Percentiles rank a stretch among this genome's conserved stretches.
Conservation (phyloP, 345 rosid species). For the Populus pruinosa region DNA sequence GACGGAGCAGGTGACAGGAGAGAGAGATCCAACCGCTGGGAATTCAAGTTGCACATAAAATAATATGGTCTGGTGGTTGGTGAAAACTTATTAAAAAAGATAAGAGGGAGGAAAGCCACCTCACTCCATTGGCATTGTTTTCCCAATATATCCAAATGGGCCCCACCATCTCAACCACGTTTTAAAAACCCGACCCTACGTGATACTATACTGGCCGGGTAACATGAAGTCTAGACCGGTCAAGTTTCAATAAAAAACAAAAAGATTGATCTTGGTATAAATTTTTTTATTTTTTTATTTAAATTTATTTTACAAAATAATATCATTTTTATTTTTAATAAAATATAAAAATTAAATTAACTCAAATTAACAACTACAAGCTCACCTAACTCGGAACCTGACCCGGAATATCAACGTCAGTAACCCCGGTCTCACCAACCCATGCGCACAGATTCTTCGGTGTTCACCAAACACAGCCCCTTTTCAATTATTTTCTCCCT, state of each 20-base stretch:
- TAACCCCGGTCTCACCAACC: slow-evolving; percentile 18
- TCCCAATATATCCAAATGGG: background rate
- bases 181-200: no score
- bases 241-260: no score
- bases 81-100: background rate
- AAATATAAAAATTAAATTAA: no score
- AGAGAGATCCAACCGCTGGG: background rate
- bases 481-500: background rate
- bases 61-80: slow-evolving; percentile 1
- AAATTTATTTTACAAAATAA: no score
- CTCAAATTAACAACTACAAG: no score
- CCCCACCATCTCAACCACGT: background rate
- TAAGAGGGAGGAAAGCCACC: background rate
- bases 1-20: background rate
- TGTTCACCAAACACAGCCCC: background rate
- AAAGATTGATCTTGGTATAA: no score
- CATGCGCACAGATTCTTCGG: background rate
- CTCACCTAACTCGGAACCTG: no score
- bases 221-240: no score
- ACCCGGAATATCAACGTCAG: background rate
- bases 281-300: no score
- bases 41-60: background rate
- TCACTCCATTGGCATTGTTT: background rate
- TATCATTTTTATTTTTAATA: no score
- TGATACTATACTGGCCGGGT: no score